Conservation (phyloP, 2,329 filamentous ascomycete genomes). For the Nothopassalora personata region DNA sequence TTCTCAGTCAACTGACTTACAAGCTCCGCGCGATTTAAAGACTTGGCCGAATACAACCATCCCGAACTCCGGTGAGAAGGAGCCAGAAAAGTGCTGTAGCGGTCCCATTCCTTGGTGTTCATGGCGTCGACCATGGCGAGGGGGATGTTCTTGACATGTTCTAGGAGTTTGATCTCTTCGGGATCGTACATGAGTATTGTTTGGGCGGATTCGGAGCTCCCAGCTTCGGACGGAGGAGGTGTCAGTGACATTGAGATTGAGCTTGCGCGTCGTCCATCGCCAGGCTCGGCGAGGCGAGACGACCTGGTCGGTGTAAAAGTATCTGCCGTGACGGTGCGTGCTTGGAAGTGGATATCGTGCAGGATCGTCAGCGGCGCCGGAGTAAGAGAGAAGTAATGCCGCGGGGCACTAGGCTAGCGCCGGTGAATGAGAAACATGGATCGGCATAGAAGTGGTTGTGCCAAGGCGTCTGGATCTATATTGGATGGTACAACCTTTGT, state of each 20-base stretch:
- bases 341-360: not conserved
- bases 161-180: not conserved
- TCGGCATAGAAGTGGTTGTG: not conserved
- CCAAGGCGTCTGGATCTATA: not conserved
- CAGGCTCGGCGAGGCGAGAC: not conserved
- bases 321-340: not conserved
- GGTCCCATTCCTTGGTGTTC: not conserved
- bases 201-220: not conserved
- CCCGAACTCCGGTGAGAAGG: not conserved
- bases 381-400: not conserved
- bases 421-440: not conserved
- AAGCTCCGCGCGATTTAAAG: not conserved
- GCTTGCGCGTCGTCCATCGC: not conserved
- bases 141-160: not conserved
- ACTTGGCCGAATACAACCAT: not conserved
- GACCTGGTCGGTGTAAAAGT: not conserved
- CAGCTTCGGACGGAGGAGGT: not conserved
- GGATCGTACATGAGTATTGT: not conserved
- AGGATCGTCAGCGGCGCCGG: not conserved
- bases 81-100: not conserved
- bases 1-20: not conserved
- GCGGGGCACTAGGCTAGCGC: not conserved
- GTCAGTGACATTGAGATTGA: not conserved
- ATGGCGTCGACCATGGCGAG: not conserved
- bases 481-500: not conserved